Conservation (phyloP, 164 flowering plant genomes). For the Sedum album region DNA sequence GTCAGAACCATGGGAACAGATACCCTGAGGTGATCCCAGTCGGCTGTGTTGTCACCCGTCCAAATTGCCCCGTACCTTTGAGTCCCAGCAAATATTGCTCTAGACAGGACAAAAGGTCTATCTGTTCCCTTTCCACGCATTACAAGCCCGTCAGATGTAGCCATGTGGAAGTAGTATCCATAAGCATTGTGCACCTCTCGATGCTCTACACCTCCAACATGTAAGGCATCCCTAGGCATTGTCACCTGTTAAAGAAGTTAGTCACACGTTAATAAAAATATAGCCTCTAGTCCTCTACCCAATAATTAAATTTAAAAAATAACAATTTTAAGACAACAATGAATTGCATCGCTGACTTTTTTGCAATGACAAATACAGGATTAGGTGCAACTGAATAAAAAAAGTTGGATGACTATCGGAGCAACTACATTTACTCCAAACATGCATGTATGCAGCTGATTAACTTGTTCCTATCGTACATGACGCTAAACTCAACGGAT, state of each 20-base stretch:
- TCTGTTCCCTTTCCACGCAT: constrained; percentile 84
- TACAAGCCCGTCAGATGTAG: constrained; percentile 72
- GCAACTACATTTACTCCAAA: background rate
- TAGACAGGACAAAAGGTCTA: constrained; percentile 93
- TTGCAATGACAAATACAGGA: background rate
- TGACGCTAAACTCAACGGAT: background rate
- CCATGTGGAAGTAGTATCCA: constrained; percentile 97
- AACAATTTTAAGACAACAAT: background rate
- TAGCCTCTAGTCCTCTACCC: background rate
- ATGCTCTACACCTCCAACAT: constrained; percentile 78
- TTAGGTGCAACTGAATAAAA: background rate
- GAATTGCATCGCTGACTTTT: background rate
- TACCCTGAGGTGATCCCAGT: constrained; percentile 93
- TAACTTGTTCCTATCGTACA: background rate
- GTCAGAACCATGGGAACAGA: constrained; percentile 95
- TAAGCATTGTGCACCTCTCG: constrained; percentile 96
- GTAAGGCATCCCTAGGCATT: constrained; percentile 99
- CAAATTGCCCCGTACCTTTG: constrained; percentile 93
- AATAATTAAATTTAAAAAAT: background rate
- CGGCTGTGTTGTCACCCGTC: constrained; percentile 98
- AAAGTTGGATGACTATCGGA: background rate
- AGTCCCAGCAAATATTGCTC: constrained; percentile 91
- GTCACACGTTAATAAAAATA: background rate
- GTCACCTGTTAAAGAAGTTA: constrained; percentile 39
- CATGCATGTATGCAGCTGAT: background rate